A percentile compares a stretch with the other conserved stretches of the same genome.
Conservation (phyloP, 1,284 basidiomycete genomes). For the Cutaneotrichosporon curvatum region DNA sequence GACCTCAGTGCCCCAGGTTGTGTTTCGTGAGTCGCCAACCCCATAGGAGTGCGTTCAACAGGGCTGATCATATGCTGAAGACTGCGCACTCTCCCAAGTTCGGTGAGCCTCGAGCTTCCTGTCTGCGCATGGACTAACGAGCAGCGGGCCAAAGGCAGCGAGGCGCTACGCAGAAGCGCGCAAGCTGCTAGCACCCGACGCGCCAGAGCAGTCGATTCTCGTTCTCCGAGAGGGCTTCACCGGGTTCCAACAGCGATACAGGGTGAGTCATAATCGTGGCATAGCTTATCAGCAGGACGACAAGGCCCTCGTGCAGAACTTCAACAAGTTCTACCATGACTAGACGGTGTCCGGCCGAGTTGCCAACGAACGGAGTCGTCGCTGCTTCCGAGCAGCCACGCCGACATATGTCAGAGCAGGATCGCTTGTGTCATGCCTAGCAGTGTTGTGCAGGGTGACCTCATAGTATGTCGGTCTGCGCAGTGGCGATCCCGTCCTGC, state of each 20-base stretch:
- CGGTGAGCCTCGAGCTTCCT: slow-evolving; percentile 22
- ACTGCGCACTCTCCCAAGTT: slow-evolving; percentile 44
- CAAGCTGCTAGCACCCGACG: slow-evolving; percentile 16
- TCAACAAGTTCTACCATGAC: slow-evolving; percentile 44
- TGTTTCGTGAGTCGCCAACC: slow-evolving; percentile 39
- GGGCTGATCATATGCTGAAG: slow-evolving; percentile 15
- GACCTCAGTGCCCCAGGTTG: slow-evolving; percentile 35
- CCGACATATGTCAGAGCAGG: too few relatives aligned
- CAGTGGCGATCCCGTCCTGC: too few relatives aligned
- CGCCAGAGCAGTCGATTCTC: slow-evolving; percentile 36
- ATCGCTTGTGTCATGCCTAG: too few relatives aligned
- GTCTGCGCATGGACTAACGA: not conserved
- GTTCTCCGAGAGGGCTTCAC: slow-evolving; percentile 45
- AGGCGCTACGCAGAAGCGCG: slow-evolving; percentile 44
- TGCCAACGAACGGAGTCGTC: not conserved
- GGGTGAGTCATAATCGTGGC: slow-evolving; percentile 24
- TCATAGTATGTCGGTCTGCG: too few relatives aligned
- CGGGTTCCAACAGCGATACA: slow-evolving; percentile 41
- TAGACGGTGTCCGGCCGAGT: too few relatives aligned
- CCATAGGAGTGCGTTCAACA: not conserved
- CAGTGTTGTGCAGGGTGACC: too few relatives aligned
- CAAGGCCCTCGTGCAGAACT: slow-evolving; percentile 43
- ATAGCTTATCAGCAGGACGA: slow-evolving; percentile 29
- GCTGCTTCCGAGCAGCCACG: not conserved
- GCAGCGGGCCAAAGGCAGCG: slow-evolving; percentile 44